Base-by-base conservation (phyloP, 2,329 filamentous ascomycete species). In the Diaporthe eres region DNA sequence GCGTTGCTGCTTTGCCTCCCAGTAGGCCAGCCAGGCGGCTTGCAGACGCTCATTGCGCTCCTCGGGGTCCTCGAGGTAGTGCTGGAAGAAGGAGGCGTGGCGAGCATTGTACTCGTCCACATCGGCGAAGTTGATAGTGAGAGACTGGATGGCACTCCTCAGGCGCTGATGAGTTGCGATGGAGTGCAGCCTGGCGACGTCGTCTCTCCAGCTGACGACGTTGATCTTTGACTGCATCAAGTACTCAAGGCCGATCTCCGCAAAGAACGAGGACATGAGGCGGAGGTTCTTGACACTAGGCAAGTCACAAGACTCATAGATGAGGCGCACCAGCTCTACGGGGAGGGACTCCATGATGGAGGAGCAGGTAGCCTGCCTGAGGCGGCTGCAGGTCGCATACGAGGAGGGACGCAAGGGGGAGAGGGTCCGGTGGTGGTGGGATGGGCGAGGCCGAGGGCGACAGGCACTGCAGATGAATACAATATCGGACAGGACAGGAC, bases 101-200 rank as follows among this genome's bases (percentile, higher is more conserved):
- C 83, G 82, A 75, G 84, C 84, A 76, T 84, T 83, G 73, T 86
- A 85, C 74, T 84, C 83, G 77, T 86, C 82, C 58, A 87, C 78
- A 65, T 85, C 83, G 74, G 85, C 82, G 72, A 89, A 83, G 79
- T 87, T 87, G 79, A 89, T 84, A 75, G 84, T 86, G 76, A 88
- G 80, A 28, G 85, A 83, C 39, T 82, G 82, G 80, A 89, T 85
- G 75, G 82, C 83, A 58, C 80, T 80, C 70, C 85, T 84, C 44
- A 88, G 84, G 8, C 84, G 85, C 53, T 85, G 82, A 77, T 87
- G 83, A 71, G 81, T 80, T 22, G 87, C 85, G 74, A 90, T 87
- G 67, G 81, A 81, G 74, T 85, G 83, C 28, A 90, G 82, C 22
- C 86, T 84, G 60, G 83, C 81, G 57, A 87, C 83, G 77, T 89